Conservation (phyloP, 768 basidiomycete species). For the Phanerochaete carnosa region DNA sequence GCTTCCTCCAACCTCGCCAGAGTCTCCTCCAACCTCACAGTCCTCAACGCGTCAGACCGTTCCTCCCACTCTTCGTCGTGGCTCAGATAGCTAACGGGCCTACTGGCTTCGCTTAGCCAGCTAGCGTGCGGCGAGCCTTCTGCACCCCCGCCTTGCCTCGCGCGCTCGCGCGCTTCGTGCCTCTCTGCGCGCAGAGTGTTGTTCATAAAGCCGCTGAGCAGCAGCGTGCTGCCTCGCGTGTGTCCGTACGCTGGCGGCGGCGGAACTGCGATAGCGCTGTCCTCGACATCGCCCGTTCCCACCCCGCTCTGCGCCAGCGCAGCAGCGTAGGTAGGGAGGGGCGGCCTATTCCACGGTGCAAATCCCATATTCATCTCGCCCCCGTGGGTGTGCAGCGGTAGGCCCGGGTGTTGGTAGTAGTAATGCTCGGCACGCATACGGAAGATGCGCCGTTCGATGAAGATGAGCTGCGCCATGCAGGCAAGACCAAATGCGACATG, state of each 20-base stretch:
- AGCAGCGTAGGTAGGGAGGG: slow-evolving; percentile 69
- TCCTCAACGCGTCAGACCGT: slow-evolving; percentile 49
- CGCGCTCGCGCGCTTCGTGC: slow-evolving; percentile 26
- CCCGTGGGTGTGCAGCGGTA: slow-evolving; percentile 37
- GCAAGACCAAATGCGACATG: slow-evolving; percentile 60
- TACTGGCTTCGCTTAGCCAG: slow-evolving; percentile 9
- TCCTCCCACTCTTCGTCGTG: slow-evolving; percentile 57
- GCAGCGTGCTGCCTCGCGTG: slow-evolving; percentile 63
- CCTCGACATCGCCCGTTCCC: slow-evolving; percentile 76
- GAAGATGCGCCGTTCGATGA: slow-evolving; percentile 62
- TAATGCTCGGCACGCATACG: slow-evolving; percentile 69
- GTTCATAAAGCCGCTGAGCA: slow-evolving; percentile 51
- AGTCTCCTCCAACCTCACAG: slow-evolving; percentile 52
- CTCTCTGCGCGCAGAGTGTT: slow-evolving; percentile 45
- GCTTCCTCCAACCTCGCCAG: slow-evolving; percentile 37
- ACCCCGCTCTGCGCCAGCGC: slow-evolving; percentile 64
- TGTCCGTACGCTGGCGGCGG: slow-evolving; percentile 80
- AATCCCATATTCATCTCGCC: slow-evolving; percentile 19
- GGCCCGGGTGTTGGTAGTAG: slow-evolving; percentile 53
- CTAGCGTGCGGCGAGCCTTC: slow-evolving; percentile 7
- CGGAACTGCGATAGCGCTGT: slow-evolving; percentile 59
- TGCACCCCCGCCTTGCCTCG: slow-evolving; percentile 10
- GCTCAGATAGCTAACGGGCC: slow-evolving; percentile 45
- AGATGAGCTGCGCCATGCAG: slow-evolving; percentile 49
- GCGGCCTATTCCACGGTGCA: slow-evolving; percentile 70